Conservation (phyloP, 2,329 filamentous ascomycete species). For the Pestalotiopsis sp. region DNA sequence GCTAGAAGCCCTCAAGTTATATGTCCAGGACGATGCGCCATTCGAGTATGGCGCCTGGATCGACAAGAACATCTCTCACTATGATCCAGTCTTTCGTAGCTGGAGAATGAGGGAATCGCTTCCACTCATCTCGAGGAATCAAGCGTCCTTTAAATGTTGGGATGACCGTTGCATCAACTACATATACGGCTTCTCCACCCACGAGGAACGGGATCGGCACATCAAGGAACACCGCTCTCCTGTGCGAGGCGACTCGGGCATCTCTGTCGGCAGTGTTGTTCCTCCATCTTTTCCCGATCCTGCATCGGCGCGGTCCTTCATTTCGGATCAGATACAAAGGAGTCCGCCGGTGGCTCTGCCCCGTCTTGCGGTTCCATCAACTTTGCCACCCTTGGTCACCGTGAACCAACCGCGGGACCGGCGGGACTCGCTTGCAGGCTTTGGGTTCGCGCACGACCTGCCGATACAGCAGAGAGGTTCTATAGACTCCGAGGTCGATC, state of each 20-base stretch:
- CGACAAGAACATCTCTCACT: conserved; percentile 49
- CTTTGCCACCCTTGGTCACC: conserved; percentile 37
- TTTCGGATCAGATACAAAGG: conserved; percentile 34
- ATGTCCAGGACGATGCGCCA: conserved; percentile 41
- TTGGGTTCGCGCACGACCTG: conserved; percentile 42
- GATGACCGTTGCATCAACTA: conserved; percentile 58
- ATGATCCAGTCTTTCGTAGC: conserved; percentile 48
- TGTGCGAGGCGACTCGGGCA: conserved; percentile 46
- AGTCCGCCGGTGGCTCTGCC: conserved; percentile 44
- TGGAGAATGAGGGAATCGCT: conserved; percentile 39
- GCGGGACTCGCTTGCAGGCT: conserved; percentile 41
- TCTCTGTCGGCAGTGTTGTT: conserved; percentile 40
- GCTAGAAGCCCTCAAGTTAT: conserved; percentile 38
- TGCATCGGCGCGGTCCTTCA: conserved; percentile 29
- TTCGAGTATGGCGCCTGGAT: conserved; percentile 53
- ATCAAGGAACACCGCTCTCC: conserved; percentile 44
- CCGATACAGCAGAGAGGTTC: conserved; percentile 39
- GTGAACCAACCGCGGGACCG: conserved; percentile 37
- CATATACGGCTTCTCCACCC: conserved; percentile 57
- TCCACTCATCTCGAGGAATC: conserved; percentile 35
- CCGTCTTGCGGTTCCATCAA: conserved; percentile 33
- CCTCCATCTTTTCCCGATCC: conserved; percentile 37
- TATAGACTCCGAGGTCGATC: conserved; percentile 50
- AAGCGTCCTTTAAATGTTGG: conserved; percentile 54
- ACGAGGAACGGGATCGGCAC: conserved; percentile 54